Evolutionary conservation across 106 monocot genomes (phyloP), one percentile per base, ranked within the genome.

Genomic region (Dioscorea zingiberensis): DNA sequence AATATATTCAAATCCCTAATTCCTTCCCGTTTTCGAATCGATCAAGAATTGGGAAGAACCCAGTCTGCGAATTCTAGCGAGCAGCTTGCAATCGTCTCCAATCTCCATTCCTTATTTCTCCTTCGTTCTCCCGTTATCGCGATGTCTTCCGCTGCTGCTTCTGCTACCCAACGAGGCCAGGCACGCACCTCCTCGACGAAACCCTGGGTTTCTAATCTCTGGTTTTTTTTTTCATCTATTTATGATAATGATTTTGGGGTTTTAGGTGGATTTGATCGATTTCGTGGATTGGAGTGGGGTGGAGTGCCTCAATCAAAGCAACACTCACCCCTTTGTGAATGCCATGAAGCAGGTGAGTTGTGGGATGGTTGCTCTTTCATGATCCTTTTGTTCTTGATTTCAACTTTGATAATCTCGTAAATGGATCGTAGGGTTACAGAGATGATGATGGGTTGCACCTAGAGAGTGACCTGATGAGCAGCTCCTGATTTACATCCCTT

Each of bases 181-280:
- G 81, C 73, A 57, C 8, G 44, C 24, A 38, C 38, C 38, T 0
- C 38, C 13, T 11, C n/a, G n/a, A n/a, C n/a, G n/a, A n/a, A n/a
- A 16, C 38, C 22, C 26, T 25, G 48, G 48, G 30, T 54, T 25
- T 4, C 14, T 13, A 29, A 9, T 16, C 44, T 19, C 60, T n/a
- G n/a, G n/a, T n/a, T n/a, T 26, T n/a, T 24, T 12, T 27, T 7
- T 44, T 47, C 25, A n/a, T n/a, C 12, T 24, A 13, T 16, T 47
- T 58, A 27, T 26, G 54, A 21, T 58, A 7, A 21, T 55, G 18
- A 7, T 44, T 23, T 4, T 18, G 24, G 19, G 44, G 22, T 69
- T n/a, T 13, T 27, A 98, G 97, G 97, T 88, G 22, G 97, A 98
- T 82, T 83, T 98, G 60, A 78, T 92, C 51, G 97, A 98, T 68